Conservation (phyloP, 805 yeast genomes). For the Wickerhamiella occidentalis region DNA sequence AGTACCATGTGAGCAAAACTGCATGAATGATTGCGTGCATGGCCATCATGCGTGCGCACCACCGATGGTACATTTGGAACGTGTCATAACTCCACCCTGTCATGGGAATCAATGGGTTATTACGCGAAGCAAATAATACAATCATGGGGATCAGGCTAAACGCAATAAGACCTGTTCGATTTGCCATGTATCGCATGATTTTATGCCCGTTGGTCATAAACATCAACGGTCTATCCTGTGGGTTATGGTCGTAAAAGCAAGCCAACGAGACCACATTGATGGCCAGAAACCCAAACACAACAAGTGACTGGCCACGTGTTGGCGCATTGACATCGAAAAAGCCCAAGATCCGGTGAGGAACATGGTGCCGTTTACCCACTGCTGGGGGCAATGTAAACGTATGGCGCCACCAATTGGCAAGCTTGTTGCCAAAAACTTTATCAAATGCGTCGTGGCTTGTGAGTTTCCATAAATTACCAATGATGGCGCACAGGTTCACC, state of each 20-base stretch:
- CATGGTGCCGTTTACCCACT: conserved; percentile 23
- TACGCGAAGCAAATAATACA: conserved; percentile 53
- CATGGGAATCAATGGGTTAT: conserved; percentile 49
- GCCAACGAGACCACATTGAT: conserved; percentile 24
- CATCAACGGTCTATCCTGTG: conserved; percentile 15
- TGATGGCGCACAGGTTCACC: conserved; percentile 19
- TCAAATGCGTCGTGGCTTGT: conserved; percentile 24
- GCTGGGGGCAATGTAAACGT: conserved; percentile 27
- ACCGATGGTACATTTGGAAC: conserved; percentile 48
- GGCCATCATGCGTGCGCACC: conserved; percentile 39
- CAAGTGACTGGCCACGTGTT: conserved; percentile 33
- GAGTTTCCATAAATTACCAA: conserved; percentile 18
- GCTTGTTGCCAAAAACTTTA: conserved; percentile 21
- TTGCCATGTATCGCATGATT: conserved; percentile 27
- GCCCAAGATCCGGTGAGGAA: conserved; percentile 19
- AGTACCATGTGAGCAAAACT: conserved; percentile 24
- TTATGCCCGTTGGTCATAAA: conserved; percentile 31
- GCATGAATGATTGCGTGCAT: conserved; percentile 38
- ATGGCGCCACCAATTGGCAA: conserved; percentile 21
- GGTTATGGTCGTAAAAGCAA: conserved; percentile 18
- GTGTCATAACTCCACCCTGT: conserved; percentile 54
- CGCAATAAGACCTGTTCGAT: conserved; percentile 40
- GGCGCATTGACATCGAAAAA: conserved; percentile 26
- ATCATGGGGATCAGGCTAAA: conserved; percentile 39
- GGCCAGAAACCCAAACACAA: conserved; percentile 27